A percentile compares a stretch with the other conserved stretches of the same genome.
phyloP scores from a whole-genome alignment of 305 asterid genomes.

The Solanum hybrid region DNA sequence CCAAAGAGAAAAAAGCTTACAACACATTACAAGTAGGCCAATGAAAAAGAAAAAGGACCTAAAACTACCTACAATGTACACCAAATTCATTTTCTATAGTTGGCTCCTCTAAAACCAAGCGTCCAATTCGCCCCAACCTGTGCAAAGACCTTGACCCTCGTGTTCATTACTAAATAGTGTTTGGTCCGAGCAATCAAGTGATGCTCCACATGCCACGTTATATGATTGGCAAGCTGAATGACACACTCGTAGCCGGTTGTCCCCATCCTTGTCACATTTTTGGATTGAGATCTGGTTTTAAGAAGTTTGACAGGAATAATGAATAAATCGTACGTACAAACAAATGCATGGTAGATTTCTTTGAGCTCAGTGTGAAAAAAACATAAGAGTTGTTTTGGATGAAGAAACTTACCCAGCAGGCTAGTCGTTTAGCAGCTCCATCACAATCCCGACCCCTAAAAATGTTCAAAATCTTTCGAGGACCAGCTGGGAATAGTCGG shows the following conservation, averaged over 20 bases:
- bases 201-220: conserved; percentile 86
- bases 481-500: conserved; percentile 87
- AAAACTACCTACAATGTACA: conserved; percentile 12
- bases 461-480: conserved; percentile 78
- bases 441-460: conserved; percentile 89
- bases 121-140: conserved; percentile 82
- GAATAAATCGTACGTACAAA: background rate
- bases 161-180: conserved; percentile 75
- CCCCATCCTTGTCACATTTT: conserved; percentile 78
- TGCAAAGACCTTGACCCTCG: conserved; percentile 85
- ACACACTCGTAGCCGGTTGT: conserved; percentile 82
- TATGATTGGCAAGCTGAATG: conserved; percentile 89
- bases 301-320: background rate
- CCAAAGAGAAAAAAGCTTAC: background rate
- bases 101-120: conserved; percentile 45
- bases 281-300: conserved; percentile 74
- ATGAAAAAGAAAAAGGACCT: background rate
- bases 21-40: conserved; percentile 2
- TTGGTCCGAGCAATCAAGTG: conserved; percentile 87
- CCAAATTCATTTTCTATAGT: background rate
- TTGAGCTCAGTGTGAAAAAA: background rate
- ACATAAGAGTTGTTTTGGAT: background rate
- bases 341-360: background rate
- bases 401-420: conserved; percentile 83
- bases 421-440: conserved; percentile 90